phyloP scores from a whole-genome alignment of 2,329 filamentous ascomycete genomes.

The Neonectria coccinea region DNA sequence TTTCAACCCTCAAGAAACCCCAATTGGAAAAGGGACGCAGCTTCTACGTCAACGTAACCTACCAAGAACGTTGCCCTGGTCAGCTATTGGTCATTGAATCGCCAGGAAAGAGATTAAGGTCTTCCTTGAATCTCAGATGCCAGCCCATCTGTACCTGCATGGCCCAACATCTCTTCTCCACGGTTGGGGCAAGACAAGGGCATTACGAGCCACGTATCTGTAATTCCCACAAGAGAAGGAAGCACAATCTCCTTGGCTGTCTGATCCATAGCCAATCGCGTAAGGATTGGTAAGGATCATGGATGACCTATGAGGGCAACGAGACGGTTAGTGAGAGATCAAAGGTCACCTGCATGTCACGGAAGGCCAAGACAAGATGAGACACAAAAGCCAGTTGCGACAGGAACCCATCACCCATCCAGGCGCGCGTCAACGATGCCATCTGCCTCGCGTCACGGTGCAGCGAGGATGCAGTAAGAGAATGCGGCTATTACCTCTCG shows the following conservation, averaged over 20 bases:
- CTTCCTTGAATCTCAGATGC: conserved; percentile 19
- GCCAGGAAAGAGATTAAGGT: conserved; percentile 13
- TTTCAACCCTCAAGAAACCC: background rate
- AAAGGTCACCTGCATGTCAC: conserved; percentile 9
- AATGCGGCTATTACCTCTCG: background rate
- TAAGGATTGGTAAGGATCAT: conserved; percentile 1
- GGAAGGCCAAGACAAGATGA: conserved; percentile 8
- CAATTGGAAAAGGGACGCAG: background rate
- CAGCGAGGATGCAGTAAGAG: conserved; percentile 15
- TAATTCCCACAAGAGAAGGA: conserved; percentile 12
- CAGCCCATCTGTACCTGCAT: conserved; percentile 39
- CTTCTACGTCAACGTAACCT: background rate
- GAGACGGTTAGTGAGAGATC: conserved; percentile 3
- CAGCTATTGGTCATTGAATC: conserved; percentile 2
- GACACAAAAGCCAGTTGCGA: conserved; percentile 9
- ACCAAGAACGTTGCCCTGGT: too few relatives aligned
- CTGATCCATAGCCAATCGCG: background rate
- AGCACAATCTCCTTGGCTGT: background rate
- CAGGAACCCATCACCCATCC: conserved; percentile 1
- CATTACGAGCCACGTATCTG: background rate
- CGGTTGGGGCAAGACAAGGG: conserved; percentile 16
- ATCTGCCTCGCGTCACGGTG: conserved; percentile 8
- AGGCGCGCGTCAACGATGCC: background rate
- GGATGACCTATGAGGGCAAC: conserved; percentile 3
- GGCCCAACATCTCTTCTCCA: conserved; percentile 18